Conservation (phyloP, 345 rosid genomes). For the Triadica sebifera region DNA sequence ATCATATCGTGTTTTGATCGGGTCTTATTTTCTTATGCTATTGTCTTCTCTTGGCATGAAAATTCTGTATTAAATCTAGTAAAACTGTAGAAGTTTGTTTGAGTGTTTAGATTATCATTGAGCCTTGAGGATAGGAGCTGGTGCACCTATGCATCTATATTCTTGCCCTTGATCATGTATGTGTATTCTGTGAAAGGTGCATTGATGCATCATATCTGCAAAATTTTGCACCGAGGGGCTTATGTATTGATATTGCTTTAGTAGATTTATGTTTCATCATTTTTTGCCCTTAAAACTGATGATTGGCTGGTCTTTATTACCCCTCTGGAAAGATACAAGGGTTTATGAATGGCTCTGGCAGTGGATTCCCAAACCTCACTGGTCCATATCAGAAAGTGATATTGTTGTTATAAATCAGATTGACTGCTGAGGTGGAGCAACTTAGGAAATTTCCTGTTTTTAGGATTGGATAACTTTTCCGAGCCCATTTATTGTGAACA, state of each 20-base stretch:
- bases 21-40: conserved; percentile 26
- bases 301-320: background rate
- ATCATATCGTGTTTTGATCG: conserved; percentile 19
- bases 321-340: background rate
- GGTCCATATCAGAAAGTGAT: no score
- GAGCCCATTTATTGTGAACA: background rate
- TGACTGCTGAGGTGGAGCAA: background rate
- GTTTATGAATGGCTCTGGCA: no score
- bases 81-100: background rate
- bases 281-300: background rate
- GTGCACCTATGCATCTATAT: background rate
- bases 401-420: no score
- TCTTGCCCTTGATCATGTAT: background rate
- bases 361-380: no score
- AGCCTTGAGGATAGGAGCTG: background rate
- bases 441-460: background rate
- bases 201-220: background rate
- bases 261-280: background rate
- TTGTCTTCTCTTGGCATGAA: conserved; percentile 16
- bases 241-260: background rate
- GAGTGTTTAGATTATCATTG: background rate
- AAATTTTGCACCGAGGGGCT: background rate
- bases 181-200: background rate
- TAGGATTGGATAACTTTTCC: background rate
- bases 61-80: background rate